Conservation (phyloP, 2,329 filamentous ascomycete genomes). For the Fusarium transvaalense region DNA sequence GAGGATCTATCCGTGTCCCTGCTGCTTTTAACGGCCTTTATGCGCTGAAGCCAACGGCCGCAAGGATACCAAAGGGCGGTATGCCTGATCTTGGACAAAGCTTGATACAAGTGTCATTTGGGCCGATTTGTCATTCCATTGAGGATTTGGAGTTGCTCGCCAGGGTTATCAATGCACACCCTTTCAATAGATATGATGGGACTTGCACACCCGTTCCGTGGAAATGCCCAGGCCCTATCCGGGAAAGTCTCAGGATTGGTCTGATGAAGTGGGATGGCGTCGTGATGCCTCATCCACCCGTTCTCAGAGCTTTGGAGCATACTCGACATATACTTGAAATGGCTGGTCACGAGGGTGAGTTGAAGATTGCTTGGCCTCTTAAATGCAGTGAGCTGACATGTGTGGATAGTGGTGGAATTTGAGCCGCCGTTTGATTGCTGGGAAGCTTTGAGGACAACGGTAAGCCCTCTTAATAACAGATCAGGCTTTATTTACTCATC, state of each 20-base stretch:
- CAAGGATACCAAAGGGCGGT: conserved; percentile 30
- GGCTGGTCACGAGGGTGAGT: conserved; percentile 17
- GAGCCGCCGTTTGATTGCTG: conserved; percentile 25
- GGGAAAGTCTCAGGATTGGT: conserved; percentile 8
- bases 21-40: conserved; percentile 50
- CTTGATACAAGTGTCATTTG: conserved; percentile 60
- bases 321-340: not conserved
- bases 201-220: conserved; percentile 9
- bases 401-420: conserved; percentile 12
- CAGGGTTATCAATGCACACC: conserved; percentile 2
- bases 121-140: conserved; percentile 14
- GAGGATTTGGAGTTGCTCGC: conserved; percentile 19
- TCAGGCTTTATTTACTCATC: not conserved
- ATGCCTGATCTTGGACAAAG: conserved; percentile 34
- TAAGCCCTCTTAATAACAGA: not conserved
- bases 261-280: conserved; percentile 20
- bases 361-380: rapidly evolving
- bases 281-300: conserved; percentile 22
- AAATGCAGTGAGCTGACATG: rapidly evolving
- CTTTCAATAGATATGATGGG: conserved; percentile 7
- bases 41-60: conserved; percentile 38
- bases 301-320: conserved; percentile 14
- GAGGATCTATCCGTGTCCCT: conserved; percentile 49
- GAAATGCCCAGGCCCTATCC: not conserved
- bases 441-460: conserved; percentile 1